Conservation (phyloP, 140 eudicot genomes). For the Flaveria floridana region DNA sequence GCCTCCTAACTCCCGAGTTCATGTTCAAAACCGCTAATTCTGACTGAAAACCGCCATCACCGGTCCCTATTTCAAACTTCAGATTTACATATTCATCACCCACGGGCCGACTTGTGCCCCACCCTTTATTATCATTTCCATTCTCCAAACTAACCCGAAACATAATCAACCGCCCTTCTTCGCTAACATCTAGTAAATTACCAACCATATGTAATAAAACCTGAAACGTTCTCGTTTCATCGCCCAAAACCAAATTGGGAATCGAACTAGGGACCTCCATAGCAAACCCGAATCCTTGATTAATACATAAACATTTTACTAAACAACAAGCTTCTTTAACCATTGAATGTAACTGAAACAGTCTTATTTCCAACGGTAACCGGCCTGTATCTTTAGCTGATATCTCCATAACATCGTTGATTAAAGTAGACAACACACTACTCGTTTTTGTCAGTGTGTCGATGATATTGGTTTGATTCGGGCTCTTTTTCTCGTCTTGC, state of each 20-base stretch:
- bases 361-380: conserved; percentile 57
- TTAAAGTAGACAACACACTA: conserved; percentile 60
- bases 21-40: conserved; percentile 35
- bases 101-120: conserved; percentile 60
- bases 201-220: conserved; percentile 86
- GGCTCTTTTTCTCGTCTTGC: conserved; percentile 47
- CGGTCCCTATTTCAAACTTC: conserved; percentile 62
- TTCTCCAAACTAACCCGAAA: conserved; percentile 51
- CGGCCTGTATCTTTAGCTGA: conserved; percentile 70
- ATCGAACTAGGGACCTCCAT: conserved; percentile 50
- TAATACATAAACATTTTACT: conserved; percentile 64
- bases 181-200: conserved; percentile 54
- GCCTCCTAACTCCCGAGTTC: conserved; percentile 44
- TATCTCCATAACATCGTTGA: conserved; percentile 74
- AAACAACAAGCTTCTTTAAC: conserved; percentile 79
- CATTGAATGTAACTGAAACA: conserved; percentile 63
- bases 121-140: conserved; percentile 42
- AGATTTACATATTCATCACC: conserved; percentile 50
- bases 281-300: conserved; percentile 56
- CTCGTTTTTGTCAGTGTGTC: conserved; percentile 66
- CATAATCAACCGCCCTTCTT: conserved; percentile 46
- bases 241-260: conserved; percentile 75
- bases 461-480: conserved; percentile 51
- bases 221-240: conserved; percentile 79
- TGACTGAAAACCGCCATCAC: conserved; percentile 43